Conservation (phyloP, 164 flowering plant species). For the Chimonanthus praecox region DNA sequence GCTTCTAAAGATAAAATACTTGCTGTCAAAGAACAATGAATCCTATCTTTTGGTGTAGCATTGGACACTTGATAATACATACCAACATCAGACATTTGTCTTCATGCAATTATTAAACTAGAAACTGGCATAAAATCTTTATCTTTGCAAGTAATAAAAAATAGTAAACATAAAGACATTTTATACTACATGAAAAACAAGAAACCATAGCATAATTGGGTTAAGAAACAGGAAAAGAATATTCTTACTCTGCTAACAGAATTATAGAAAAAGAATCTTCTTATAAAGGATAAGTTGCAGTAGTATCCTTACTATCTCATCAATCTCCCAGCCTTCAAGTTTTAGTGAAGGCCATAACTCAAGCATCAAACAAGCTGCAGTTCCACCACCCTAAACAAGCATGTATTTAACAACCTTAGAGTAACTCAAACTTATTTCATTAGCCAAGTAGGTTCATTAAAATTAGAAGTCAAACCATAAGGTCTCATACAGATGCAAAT, state of each 20-base stretch:
- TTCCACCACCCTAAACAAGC: conserved; percentile 71
- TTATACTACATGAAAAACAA: background rate
- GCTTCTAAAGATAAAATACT: too few relatives aligned
- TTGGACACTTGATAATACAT: background rate
- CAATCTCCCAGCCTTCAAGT: conserved; percentile 91
- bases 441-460: too few relatives aligned
- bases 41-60: background rate
- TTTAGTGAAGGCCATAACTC: conserved; percentile 70
- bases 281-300: background rate
- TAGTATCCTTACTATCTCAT: conserved; percentile 48
- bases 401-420: background rate
- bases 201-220: too few relatives aligned
- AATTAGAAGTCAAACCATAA: background rate
- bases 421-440: background rate
- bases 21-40: too few relatives aligned
- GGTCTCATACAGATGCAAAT: background rate
- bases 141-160: too few relatives aligned
- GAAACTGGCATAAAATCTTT: background rate
- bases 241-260: background rate
- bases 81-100: background rate
- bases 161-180: background rate
- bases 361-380: conserved; percentile 73
- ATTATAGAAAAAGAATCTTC: background rate
- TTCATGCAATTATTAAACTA: background rate
- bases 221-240: too few relatives aligned